A percentile compares a stretch with the other conserved stretches of the same genome.
Evolutionary conservation across 1,284 basidiomycete genomes (phyloP).

Genomic region (Schizophyllum amplum): DNA sequence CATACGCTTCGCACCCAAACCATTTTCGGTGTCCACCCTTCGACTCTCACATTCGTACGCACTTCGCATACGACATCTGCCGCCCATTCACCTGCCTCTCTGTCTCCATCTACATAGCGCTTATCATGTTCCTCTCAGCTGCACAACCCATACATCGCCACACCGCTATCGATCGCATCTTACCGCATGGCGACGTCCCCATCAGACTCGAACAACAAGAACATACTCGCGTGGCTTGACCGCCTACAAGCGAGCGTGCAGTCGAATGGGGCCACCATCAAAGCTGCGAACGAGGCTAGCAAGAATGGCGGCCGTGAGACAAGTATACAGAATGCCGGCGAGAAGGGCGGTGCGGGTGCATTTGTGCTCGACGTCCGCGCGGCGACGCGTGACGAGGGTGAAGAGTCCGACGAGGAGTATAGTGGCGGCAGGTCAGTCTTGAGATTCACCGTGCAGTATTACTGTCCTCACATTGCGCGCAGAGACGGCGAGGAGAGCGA

Average conservation of each 20-base stretch:
- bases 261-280: neutral
- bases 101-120: slow-evolving; percentile 3
- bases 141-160: slow-evolving; percentile 71
- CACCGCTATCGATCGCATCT: slow-evolving; percentile 67
- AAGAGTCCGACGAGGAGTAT: slow-evolving; percentile 17
- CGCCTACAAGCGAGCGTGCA: slow-evolving; percentile 32
- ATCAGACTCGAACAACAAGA: slow-evolving; percentile 56
- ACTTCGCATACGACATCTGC: no score
- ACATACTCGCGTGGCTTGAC: slow-evolving; percentile 65
- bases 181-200: slow-evolving; percentile 68
- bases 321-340: slow-evolving; percentile 18
- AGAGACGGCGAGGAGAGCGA: slow-evolving; percentile 18
- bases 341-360: slow-evolving; percentile 27
- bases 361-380: slow-evolving; percentile 36
- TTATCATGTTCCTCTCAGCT: slow-evolving; percentile 32
- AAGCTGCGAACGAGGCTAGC: neutral
- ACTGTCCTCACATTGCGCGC: neutral
- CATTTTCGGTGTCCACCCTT: neutral
- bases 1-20: no score
- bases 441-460: neutral
- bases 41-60: neutral
- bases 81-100: no score
- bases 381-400: slow-evolving; percentile 25
- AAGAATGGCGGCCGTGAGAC: neutral
- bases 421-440: slow-evolving; percentile 9